Evolutionary conservation across 768 basidiomycete genomes (phyloP), one percentile per base, ranked within the genome.

Genomic region (Dioszegia aurantiaca): DNA sequence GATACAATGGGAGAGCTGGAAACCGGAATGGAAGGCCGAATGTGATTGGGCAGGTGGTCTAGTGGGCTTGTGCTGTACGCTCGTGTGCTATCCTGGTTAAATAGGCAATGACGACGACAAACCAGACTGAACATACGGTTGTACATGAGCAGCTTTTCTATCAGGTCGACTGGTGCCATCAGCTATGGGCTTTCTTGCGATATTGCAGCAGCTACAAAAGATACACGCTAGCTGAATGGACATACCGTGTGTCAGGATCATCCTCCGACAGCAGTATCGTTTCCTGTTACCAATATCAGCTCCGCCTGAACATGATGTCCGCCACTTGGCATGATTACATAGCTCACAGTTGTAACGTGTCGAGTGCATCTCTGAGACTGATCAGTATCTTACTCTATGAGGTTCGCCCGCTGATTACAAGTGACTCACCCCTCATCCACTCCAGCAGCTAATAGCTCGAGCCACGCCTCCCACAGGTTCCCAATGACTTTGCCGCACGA

Each of bases 401-500:
- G n/a, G n/a, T n/a, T n/a, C n/a, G n/a, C n/a, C n/a, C n/a, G n/a
- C n/a, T n/a, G n/a, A n/a, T 17, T 28, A 33, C 6, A 33, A 1
- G 12, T 21, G 5, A 79, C 87, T 64, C 67, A 93, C 93, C 92
- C 92, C 81, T 97, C 93, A 64, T 83, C 85, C 78, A 85, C 84
- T 67, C 89, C 91, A 57, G 83, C 83, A 33, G 86, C 84, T 59
- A 95, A 80, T 41, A 93, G 79, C 68, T 87, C 85, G 36, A 95
- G 79, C 76, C 95, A 98, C 21, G 83, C 82, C 58, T 84, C 87
- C 93, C 94, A 97, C 64, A 95, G 89, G 80, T 97, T 90, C 46
- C 94, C 91, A 40, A 97, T 87, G 61, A 98, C 92, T 78, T 97
- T 97, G 43, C 94, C 94, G 72, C 91, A 94, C 16, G 92, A 90